Evolutionary conservation across 106 monocot genomes (phyloP), one percentile per base, ranked within the genome.

Genomic region (Posidonia australis): DNA sequence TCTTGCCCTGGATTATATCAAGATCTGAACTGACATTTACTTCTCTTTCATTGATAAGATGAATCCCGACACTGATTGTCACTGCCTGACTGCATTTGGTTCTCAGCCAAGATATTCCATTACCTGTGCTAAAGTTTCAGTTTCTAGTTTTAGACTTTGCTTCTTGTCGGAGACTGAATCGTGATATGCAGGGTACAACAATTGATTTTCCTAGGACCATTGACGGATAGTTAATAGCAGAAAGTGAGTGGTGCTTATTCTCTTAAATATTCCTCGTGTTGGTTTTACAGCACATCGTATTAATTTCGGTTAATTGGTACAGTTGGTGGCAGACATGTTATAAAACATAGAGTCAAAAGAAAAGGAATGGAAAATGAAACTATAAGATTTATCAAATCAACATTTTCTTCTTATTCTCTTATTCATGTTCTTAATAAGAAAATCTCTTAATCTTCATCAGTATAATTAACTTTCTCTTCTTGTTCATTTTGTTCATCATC

Each of bases 151-250:
- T 2, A 28, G 2, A 11, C 13, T 42, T 0, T 60, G 11, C 12
- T 46, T 70, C 14, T 45, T 20, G 18, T 60, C 13, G 29, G n/a
- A 30, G 10, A 13, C 3, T 58, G 14, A 61, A 51, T 23, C 69
- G 45, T 66, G 46, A 69, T 52, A 70, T 78, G 55, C 85, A 91
- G 98, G 91, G 98, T 36, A 98, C 98, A 46, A 83, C 80, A 25
- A 91, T 98, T 71, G 68, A 91, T 76, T 98, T 98, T 68, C 76
- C 83, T 53, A 84, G 73, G 74, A 98, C 98, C 29, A 54, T 70
- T n/a, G 83, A 98, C 59, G 90, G 98, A n/a, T 77, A 74, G 51
- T 60, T 98, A 54, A 91, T 91, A 74, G 88, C 98, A 60, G 85
- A 91, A 79, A 88, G 98, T 91, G 59, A 81, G 87, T 83, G n/a